A percentile compares a stretch with the other conserved stretches of the same genome.
Evolutionary conservation across 2,329 filamentous ascomycete species (phyloP).

Genomic region (Didymella exigua): DNA sequence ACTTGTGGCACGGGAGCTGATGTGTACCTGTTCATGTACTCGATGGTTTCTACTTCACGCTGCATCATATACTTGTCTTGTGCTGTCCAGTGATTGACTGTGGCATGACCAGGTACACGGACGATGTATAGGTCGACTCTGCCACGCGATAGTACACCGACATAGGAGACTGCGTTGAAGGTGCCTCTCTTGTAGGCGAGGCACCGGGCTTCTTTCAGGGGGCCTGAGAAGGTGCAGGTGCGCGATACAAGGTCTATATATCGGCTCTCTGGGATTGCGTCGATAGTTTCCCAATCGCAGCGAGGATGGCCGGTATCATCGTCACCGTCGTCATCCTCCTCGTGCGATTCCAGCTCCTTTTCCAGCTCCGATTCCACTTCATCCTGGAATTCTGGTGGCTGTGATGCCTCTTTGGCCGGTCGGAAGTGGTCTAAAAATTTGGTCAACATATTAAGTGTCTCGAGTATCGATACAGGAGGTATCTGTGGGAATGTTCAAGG

Average conservation of each 20-base stretch:
- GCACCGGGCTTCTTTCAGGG: not conserved
- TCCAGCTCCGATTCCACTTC: not conserved
- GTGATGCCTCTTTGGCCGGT: not conserved
- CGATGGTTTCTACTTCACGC: constrained; percentile 1
- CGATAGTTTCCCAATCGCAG: constrained; percentile 1
- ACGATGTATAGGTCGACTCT: not conserved
- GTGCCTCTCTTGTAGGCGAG: not conserved
- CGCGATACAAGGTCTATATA: not conserved
- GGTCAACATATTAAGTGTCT: not conserved
- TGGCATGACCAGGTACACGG: constrained; percentile 7
- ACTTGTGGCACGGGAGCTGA: constrained; percentile 18
- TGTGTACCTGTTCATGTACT: constrained; percentile 2
- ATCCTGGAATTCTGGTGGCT: not conserved
- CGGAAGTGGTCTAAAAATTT: not conserved
- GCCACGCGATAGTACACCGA: not conserved
- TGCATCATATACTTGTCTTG: constrained; percentile 11
- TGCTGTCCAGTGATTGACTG: not conserved
- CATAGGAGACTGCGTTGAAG: not conserved
- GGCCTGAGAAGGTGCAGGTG: not conserved
- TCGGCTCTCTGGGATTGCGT: not conserved
- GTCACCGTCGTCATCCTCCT: not conserved
- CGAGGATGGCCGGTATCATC: not conserved
- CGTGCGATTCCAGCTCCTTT: not conserved
- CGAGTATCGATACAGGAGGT: no score
- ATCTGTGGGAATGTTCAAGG: no score